Base-by-base conservation (phyloP, 192 early-diverging fungal species). In the Coemansia sp. region DNA sequence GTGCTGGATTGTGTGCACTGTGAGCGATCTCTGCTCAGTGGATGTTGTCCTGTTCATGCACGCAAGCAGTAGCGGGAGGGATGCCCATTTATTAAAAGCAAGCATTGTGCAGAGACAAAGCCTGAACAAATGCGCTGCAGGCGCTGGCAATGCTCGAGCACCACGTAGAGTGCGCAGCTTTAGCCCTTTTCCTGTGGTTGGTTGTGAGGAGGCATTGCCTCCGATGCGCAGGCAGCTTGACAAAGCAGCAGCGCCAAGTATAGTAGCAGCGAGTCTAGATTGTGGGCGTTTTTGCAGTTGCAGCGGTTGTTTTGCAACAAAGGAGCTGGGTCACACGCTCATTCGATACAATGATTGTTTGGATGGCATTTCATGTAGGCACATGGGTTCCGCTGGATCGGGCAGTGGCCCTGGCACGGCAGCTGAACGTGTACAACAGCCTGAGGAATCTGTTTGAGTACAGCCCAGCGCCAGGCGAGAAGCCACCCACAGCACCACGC, bases 371-470 rank as follows among this genome's bases (percentile, higher is more conserved):
- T 27, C 37, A 31, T 56, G 61, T 79, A 79, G 76, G 78, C 17
- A 83, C 81, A 9, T 83, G 81, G 81, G 69, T 83, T 52, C 81
- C 81, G 38, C 57, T 79, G 45, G 68, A 69, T 17, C 59, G 72
- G 14, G 81, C 81, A 15, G 50, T 64, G 10, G 60, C 54, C 15
- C 70, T 83, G 37, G 68, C 72, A 37, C 62, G 44, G 40, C 64
- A 74, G 37, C 64, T 78, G 29, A 54, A 57, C 50, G 65, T 83
- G 36, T 83, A 58, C 42, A 66, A 67, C 28, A 61, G 57, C 22
- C 65, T 83, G 50, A 50, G 47, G 42, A 34, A 36, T 33, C 53
- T 83, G 44, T 71, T 83, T 42, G 76, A 79, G 40, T 83, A 68
- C 38, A 70, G 66, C 22, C 69, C 79, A 10, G 60, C 74, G 7